A percentile compares a stretch with the other conserved stretches of the same genome.
These are phyloP conservation scores for Pestalotiopsis sp. DNA, from an alignment of 2,329 filamentous ascomycete species.

Conservation along the genomic window DNA sequence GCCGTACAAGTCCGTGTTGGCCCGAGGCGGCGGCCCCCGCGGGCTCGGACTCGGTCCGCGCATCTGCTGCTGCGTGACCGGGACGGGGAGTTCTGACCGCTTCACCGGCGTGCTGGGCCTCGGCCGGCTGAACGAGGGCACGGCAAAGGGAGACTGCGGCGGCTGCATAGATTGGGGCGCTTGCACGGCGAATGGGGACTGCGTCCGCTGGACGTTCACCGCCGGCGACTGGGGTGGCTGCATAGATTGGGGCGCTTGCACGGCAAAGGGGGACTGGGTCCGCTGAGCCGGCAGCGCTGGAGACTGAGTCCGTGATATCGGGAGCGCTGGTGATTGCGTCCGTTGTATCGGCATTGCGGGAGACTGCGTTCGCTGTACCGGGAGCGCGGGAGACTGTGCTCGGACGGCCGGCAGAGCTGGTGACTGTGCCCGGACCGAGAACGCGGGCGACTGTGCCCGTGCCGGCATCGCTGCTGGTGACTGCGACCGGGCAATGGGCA, in stretches of 20 bases:
- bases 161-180: not conserved
- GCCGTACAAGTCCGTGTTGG: not conserved
- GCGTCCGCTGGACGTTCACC: not conserved
- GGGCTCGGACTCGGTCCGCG: not conserved
- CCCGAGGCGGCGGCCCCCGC: not conserved
- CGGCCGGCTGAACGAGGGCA: conserved; percentile 15
- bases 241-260: too few species aligned
- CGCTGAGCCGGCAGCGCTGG: not conserved
- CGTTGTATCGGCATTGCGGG: not conserved
- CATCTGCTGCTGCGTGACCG: not conserved
- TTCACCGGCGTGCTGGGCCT: conserved; percentile 14
- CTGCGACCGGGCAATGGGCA: not conserved
- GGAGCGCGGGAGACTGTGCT: not conserved
- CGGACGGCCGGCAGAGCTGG: not conserved
- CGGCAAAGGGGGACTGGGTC: not conserved
- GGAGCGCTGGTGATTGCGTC: not conserved
- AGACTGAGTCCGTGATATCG: not conserved
- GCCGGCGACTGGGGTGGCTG: not conserved
- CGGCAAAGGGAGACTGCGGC: conserved; percentile 6
- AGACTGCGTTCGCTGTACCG: not conserved
- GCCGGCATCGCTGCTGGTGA: not conserved
- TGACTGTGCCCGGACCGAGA: not conserved
- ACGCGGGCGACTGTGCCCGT: not conserved
- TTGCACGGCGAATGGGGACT: not conserved
- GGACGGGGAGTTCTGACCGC: conserved; percentile 9